These are phyloP conservation scores for Cyberlindnera lachancei DNA, from an alignment of 805 yeast genomes.

Conservation along the genomic window DNA sequence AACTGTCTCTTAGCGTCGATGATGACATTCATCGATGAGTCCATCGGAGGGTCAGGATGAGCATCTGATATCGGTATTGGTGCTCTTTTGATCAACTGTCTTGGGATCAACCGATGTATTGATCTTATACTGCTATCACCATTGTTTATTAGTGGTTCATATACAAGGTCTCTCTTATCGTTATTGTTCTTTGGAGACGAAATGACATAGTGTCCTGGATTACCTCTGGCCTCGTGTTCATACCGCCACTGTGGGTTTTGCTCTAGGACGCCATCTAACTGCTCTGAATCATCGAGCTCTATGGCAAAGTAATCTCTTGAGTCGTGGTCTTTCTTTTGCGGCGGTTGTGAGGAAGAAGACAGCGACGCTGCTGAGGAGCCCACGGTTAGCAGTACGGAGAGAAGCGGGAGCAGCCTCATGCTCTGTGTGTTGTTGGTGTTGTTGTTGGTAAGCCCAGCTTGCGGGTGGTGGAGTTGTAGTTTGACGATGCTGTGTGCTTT, in stretches of 20 bases:
- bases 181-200: slow-evolving; percentile 35
- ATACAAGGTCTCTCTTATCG: slow-evolving; percentile 11
- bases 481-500: too few species aligned
- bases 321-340: slow-evolving; percentile 43
- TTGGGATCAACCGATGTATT: slow-evolving; percentile 49
- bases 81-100: slow-evolving; percentile 44
- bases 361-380: too few species aligned
- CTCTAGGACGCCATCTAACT: slow-evolving; percentile 25
- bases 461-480: too few species aligned
- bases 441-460: too few species aligned
- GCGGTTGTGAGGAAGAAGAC: slow-evolving; percentile 21
- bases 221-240: slow-evolving; percentile 59
- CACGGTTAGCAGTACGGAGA: too few species aligned
- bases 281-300: slow-evolving; percentile 36
- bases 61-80: slow-evolving; percentile 39
- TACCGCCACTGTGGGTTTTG: slow-evolving; percentile 40
- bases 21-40: slow-evolving; percentile 43
- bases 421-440: too few species aligned
- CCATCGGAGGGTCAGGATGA: slow-evolving; percentile 27
- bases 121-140: slow-evolving; percentile 40
- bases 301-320: slow-evolving; percentile 53
- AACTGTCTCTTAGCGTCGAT: slow-evolving; percentile 43
- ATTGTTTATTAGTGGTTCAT: slow-evolving; percentile 2
- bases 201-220: slow-evolving; percentile 59
- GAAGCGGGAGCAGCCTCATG: too few species aligned